A percentile compares a stretch with the other conserved stretches of the same genome.
phyloP scores from a whole-genome alignment of 2,329 filamentous ascomycete species.

The Botrytis cinerea region DNA sequence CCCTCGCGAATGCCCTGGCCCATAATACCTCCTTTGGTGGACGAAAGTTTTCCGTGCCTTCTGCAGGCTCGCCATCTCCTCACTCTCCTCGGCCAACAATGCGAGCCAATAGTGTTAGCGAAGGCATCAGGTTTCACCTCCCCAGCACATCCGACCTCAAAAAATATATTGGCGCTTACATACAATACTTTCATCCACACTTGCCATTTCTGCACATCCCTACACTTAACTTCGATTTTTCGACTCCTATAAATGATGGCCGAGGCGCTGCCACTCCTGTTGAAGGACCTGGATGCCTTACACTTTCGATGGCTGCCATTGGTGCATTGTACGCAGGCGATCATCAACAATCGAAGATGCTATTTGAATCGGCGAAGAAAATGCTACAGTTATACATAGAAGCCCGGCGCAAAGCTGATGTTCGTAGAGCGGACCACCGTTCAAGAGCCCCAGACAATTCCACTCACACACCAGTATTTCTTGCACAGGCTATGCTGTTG shows the following conservation, averaged over 20 bases:
- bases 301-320: conserved; percentile 83
- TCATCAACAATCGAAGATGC: conserved; percentile 72
- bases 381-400: conserved; percentile 94
- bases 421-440: conserved; percentile 63
- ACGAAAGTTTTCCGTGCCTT: conserved; percentile 65
- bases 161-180: conserved; percentile 85
- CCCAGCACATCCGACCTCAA: conserved; percentile 85
- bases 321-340: conserved; percentile 88
- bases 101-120: conserved; percentile 51
- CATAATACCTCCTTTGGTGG: conserved; percentile 58
- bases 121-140: conserved; percentile 57
- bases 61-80: conserved; percentile 51
- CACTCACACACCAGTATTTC: conserved; percentile 82
- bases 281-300: conserved; percentile 82
- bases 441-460: conserved; percentile 58
- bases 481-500: conserved; percentile 94
- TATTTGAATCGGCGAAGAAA: conserved; percentile 93
- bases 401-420: conserved; percentile 82
- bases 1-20: conserved; percentile 60
- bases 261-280: conserved; percentile 59
- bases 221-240: conserved; percentile 85
- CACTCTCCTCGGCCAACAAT: conserved; percentile 54
- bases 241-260: conserved; percentile 65
- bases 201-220: conserved; percentile 92
- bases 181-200: conserved; percentile 91